Percentiles rank a stretch among this genome's conserved stretches.
Conservation (phyloP, 2,329 filamentous ascomycete species). For the Venturia carpophila region DNA sequence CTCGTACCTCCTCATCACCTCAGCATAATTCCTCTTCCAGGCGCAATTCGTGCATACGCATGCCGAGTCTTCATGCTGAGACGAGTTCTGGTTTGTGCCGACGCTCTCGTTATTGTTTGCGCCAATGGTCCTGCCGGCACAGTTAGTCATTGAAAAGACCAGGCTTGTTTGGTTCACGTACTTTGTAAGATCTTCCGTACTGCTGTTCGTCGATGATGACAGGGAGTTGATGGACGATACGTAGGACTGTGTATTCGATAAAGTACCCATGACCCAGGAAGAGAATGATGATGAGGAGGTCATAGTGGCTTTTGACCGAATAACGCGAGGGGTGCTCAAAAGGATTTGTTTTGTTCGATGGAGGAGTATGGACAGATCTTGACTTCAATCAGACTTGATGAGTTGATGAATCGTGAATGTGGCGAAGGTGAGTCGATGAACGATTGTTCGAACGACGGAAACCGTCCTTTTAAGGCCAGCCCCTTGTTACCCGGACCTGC, state of each 20-base stretch:
- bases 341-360: no score
- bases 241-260: neutral
- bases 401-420: no score
- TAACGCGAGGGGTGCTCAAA: no score
- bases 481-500: no score
- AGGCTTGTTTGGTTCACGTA: neutral
- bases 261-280: neutral
- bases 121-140: neutral
- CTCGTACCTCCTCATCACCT: slow-evolving; percentile 3
- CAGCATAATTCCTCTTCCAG: neutral
- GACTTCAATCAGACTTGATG: no score
- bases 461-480: no score
- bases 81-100: neutral
- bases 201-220: neutral
- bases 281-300: neutral
- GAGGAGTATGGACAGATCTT: no score
- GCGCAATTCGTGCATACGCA: slow-evolving; percentile 6
- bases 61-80: neutral
- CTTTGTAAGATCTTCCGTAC: neutral
- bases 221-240: neutral
- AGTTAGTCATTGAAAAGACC: neutral
- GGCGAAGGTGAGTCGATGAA: no score
- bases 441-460: no score
- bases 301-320: neutral
- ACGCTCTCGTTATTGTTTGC: no score